Base-by-base conservation (phyloP, 1,284 basidiomycete species). In the Melampsora occidentalis region DNA sequence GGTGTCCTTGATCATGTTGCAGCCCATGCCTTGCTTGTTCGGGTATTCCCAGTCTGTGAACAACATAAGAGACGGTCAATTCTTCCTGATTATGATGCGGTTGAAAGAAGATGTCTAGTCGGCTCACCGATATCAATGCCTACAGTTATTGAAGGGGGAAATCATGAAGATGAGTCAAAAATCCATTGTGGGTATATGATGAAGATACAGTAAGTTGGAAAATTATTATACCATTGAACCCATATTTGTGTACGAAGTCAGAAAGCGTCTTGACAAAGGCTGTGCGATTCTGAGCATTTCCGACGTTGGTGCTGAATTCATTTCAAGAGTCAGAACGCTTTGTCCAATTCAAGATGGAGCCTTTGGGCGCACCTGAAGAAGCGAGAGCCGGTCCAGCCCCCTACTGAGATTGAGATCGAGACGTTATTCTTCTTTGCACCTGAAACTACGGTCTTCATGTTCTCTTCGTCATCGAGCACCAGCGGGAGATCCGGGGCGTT, bases 241-340 rank as follows among this genome's bases (percentile, higher is more conserved):
- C 65, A 20, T 76, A 62, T 48, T 69, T 76, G 2, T 76, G 12
- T 31, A 76, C 66, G 20, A 61, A 42, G 12, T 57, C 59, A 39
- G 46, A 14, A 28, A 69, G 39, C 14, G 57, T 33, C 25, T 76
- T 66, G 4, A 57, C 73, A 20, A 76, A 76, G 2, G 28, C 48
- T 35, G 59, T 69, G 22, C 73, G 51, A 42, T 65, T 76, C 7
- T 69, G 42, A 25, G 67, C 67, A 51, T 76, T 49, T 12, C 64
- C 53, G 14, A 69, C 67, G 22, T 59, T 59, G 53, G 53, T 59
- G 28, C 53, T 59, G 16, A 22, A 46, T 12, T 46, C 42, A 46
- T 46, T 46, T 46, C 42, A 46, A 12, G 42, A 46, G 42, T 46
- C 12, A 46, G 42, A 14, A 46, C 42, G 42, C 42, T 12, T 46